Evolutionary conservation across 768 basidiomycete species (phyloP).

Genomic region (Boletus coccyginus): DNA sequence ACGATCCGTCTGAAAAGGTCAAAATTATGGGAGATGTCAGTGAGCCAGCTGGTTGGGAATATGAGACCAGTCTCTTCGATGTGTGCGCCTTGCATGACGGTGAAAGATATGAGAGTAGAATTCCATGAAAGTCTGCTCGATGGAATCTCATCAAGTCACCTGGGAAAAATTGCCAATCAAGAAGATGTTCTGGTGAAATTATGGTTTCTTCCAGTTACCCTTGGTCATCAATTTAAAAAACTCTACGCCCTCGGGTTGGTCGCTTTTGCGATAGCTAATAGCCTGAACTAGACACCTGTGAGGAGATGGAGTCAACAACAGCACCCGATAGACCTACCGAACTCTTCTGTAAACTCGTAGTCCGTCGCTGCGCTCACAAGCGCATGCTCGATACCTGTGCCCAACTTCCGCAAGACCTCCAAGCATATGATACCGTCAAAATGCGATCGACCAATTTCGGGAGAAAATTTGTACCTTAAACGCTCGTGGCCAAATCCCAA

Average conservation of each 20-base stretch:
- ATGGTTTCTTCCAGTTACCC: slow-evolving; percentile 35
- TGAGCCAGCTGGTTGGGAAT: slow-evolving; percentile 43
- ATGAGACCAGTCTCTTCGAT: slow-evolving; percentile 59
- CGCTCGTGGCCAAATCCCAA: slow-evolving; percentile 43
- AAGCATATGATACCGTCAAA: not conserved
- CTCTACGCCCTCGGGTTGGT: slow-evolving; percentile 51
- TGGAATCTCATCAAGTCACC: slow-evolving; percentile 56
- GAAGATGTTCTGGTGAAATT: not conserved
- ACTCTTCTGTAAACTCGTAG: slow-evolving; percentile 20
- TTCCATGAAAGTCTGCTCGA: slow-evolving; percentile 64
- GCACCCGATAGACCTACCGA: slow-evolving; percentile 12
- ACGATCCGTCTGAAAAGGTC: slow-evolving; percentile 60
- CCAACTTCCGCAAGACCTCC: slow-evolving; percentile 24
- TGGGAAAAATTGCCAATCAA: slow-evolving; percentile 21
- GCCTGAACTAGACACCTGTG: slow-evolving; percentile 40
- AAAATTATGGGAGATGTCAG: slow-evolving; percentile 37
- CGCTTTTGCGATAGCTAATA: slow-evolving; percentile 60
- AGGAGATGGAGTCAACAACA: not conserved
- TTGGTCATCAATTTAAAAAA: slow-evolving; percentile 55
- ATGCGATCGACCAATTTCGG: not conserved
- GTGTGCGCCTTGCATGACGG: slow-evolving; percentile 46
- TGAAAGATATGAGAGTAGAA: slow-evolving; percentile 50
- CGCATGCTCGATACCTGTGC: slow-evolving; percentile 15
- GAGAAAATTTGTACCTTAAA: slow-evolving; percentile 20
- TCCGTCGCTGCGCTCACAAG: slow-evolving; percentile 19